Evolutionary conservation across 106 monocot genomes (phyloP), one percentile per base, ranked within the genome.

Genomic region (Cymbidium sinense): DNA sequence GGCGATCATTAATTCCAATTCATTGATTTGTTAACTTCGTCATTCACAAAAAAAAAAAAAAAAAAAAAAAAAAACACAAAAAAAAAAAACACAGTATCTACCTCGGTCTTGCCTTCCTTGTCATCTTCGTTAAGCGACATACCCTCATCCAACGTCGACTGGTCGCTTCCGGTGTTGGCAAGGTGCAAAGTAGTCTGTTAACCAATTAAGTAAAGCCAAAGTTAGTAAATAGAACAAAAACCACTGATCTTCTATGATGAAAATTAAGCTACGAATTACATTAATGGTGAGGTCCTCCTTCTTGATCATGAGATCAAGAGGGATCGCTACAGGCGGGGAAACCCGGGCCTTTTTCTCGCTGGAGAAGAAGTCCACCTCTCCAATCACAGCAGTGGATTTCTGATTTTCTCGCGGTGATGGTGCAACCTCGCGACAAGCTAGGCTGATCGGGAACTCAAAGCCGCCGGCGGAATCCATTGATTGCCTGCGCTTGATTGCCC

Each of bases 321-420:
- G 75, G 29, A 39, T 29, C 0, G 69, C 36, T 2, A 69, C 34
- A 2, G 61, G 34, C 5, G 30, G 33, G 31, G 51, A 13, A 30
- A 33, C 19, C 34, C 85, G 43, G 27, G n/a, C n/a, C 74, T 86
- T 83, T 70, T 90, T 88, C 78, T 91, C 91, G 34, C 76, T 64
- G 55, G 88, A 91, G 88, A 93, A 91, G 85, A 96, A 93, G 76
- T 93, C 93, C 85, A 91, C 72, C 88, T 91, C 93, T n/a, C 77
- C 73, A 34, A 84, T 58, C 10, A 21, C 35, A 19, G 75, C 83
- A 6, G n/a, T 76, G 70, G 30, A 35, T 29, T 43, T 76, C 31
- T 70, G 47, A 47, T 47, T 33, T 3, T 33, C 34, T 2, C 19
- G 31, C 2, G 70, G 18, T 64, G 64, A 12, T n/a, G 64, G 55